phyloP scores from a whole-genome alignment of 140 eudicot species.

The Anethum foeniculum region DNA sequence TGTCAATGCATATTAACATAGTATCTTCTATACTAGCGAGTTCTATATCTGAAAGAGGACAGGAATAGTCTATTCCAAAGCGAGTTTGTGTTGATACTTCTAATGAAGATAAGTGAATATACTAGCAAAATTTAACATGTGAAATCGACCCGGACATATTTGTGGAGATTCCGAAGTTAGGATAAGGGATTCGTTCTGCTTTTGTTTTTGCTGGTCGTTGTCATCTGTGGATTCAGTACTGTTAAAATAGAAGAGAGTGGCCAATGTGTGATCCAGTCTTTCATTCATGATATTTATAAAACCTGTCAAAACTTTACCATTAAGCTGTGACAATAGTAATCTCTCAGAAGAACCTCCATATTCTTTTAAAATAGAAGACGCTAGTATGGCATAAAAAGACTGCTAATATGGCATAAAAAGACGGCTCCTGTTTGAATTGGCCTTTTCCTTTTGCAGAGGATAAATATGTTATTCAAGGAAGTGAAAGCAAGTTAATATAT shows the following conservation, averaged over 20 bases:
- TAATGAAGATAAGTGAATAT: not conserved
- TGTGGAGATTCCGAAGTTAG: not conserved
- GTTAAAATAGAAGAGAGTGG: not conserved
- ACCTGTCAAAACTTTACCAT: slow-evolving; percentile 23
- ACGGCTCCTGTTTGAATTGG: slow-evolving; percentile 12
- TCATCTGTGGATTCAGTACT: not conserved
- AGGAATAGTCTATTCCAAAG: not conserved
- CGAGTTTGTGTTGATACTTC: not conserved
- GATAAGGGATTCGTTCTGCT: not conserved
- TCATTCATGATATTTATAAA: not conserved
- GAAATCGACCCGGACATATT: not conserved
- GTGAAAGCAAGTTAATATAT: not conserved
- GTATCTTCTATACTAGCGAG: not conserved
- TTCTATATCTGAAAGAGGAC: not conserved
- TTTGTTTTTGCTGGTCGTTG: not conserved
- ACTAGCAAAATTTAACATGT: not conserved
- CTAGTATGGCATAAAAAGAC: slow-evolving; percentile 35
- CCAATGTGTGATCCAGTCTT: not conserved
- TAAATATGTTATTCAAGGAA: not conserved
- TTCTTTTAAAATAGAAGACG: no score
- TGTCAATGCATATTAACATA: not conserved
- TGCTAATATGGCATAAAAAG: slow-evolving; percentile 36
- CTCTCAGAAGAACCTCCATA: not conserved
- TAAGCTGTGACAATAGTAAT: slow-evolving; percentile 29
- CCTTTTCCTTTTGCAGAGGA: not conserved